phyloP scores from a whole-genome alignment of 169 alveolate species.

The Besnoitia besnoiti region DNA sequence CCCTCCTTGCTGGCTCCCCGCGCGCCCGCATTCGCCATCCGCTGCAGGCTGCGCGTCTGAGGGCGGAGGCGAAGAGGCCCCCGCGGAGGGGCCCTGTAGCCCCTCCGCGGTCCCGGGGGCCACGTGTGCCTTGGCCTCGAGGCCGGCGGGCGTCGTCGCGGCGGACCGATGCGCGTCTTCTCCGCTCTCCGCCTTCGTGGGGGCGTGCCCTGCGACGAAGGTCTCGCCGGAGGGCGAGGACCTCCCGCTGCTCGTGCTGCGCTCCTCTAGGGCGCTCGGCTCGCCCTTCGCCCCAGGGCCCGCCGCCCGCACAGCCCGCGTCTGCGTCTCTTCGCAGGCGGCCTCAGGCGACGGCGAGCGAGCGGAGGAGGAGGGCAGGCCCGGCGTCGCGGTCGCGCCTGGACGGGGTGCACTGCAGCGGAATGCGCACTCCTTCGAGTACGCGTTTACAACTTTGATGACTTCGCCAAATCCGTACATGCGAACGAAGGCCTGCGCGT shows the following conservation, averaged over 20 bases:
- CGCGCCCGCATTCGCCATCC: neutral
- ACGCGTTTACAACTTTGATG: slow-evolving; percentile 2
- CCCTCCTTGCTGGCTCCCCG: neutral
- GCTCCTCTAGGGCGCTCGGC: neutral
- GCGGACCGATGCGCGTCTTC: neutral
- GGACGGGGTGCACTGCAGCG: neutral
- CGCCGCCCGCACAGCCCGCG: neutral
- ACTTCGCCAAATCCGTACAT: slow-evolving; percentile 48
- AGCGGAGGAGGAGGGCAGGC: neutral
- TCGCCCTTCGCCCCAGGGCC: neutral
- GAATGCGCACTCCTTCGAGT: slow-evolving; percentile 52
- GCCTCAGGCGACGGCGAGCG: no score
- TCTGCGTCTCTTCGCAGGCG: neutral
- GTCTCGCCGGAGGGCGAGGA: neutral
- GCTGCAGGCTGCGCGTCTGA: neutral
- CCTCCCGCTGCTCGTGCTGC: neutral
- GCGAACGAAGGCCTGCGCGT: slow-evolving; percentile 56
- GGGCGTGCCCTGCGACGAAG: neutral
- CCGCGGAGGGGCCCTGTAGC: neutral
- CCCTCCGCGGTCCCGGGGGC: neutral
- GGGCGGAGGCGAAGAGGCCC: neutral
- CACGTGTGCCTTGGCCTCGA: neutral
- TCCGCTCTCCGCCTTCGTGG: neutral
- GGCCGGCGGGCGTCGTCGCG: no score
- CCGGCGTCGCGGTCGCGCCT: no score